Conservation (phyloP, 495 filamentous ascomycete species). For the Podospora fimiseda region DNA sequence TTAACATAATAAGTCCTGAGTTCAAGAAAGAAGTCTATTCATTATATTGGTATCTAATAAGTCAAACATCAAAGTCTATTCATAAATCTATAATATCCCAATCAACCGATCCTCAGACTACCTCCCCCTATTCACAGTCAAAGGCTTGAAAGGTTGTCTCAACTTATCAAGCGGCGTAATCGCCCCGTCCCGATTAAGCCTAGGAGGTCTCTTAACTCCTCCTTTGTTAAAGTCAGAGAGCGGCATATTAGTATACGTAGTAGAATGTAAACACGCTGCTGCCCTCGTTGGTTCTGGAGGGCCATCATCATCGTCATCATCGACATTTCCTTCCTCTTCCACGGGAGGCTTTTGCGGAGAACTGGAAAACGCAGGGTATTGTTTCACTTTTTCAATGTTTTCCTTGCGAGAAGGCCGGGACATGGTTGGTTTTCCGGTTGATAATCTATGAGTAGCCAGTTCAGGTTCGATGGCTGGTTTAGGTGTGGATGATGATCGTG, state of each 20-base stretch:
- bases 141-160: slow-evolving; percentile 41
- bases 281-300: slow-evolving; percentile 29
- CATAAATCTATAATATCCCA: background rate
- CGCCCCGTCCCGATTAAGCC: slow-evolving; percentile 16
- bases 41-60: too few relatives aligned
- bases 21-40: too few relatives aligned
- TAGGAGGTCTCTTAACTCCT: slow-evolving; percentile 25
- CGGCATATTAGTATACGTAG: slow-evolving; percentile 28
- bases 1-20: too few relatives aligned
- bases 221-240: slow-evolving; percentile 22
- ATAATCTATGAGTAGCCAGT: slow-evolving; percentile 33
- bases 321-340: slow-evolving; percentile 7
- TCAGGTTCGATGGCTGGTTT: slow-evolving; percentile 27
- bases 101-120: slow-evolving; percentile 1
- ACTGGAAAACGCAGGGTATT: slow-evolving; percentile 45
- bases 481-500: background rate
- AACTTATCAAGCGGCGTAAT: slow-evolving; percentile 38
- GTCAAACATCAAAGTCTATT: too few relatives aligned
- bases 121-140: slow-evolving; percentile 33
- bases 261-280: slow-evolving; percentile 36
- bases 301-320: slow-evolving; percentile 20
- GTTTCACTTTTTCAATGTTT: slow-evolving; percentile 21
- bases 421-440: slow-evolving; percentile 16
- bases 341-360: slow-evolving; percentile 31
- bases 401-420: slow-evolving; percentile 11